Base-by-base conservation (phyloP, 257 asterid genomes). In the Cordia subcordata region DNA sequence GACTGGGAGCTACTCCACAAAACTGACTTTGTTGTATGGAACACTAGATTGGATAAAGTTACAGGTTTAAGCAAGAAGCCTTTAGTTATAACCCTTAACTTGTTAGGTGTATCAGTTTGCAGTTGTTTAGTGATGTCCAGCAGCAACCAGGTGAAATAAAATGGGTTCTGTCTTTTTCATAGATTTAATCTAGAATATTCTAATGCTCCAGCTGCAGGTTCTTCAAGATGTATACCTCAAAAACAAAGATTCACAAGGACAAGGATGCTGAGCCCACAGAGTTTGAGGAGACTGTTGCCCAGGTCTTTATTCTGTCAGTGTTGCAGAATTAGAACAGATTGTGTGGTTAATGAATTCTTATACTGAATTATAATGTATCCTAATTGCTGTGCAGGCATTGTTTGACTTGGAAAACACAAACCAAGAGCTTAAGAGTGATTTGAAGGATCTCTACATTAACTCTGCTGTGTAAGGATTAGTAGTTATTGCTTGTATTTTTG, bases 401-500 rank as follows among this genome's bases (percentile, higher is more conserved):
- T 89, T 84, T 72, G 97, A 89, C 61, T 68, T 89, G 80, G 97
- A 89, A 53, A 89, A 82, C 39, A 84, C 94, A 60, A 86, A 86
- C 79, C 91, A 82, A 65, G 95, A 86, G 69, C 80, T 89, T 13
- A 86, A 86, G 80, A 81, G 94, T 40, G 97, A 86, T 33, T 71
- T 89, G 92, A 84, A 86, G 66, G 97, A 89, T 63, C 89, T 86
- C 55, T 89, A 77, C 68, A 84, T 89, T 78, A 89, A 89, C 71
- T 79, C 97, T 55, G 97, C 95, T 5, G 35, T 67, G 97, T 84
- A 75, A 67, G 89, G 65, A 57, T 71, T 51, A 51, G 10, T 13
- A 1, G 3, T 9, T 6, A 15, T 49, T 49, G 13, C 13, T n/a
- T 49, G 10, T 8, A n/a, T 3, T 49, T n/a, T 49, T 8, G 11